phyloP scores from a whole-genome alignment of 2,329 filamentous ascomycete genomes.

The Xylariaceae sp. region DNA sequence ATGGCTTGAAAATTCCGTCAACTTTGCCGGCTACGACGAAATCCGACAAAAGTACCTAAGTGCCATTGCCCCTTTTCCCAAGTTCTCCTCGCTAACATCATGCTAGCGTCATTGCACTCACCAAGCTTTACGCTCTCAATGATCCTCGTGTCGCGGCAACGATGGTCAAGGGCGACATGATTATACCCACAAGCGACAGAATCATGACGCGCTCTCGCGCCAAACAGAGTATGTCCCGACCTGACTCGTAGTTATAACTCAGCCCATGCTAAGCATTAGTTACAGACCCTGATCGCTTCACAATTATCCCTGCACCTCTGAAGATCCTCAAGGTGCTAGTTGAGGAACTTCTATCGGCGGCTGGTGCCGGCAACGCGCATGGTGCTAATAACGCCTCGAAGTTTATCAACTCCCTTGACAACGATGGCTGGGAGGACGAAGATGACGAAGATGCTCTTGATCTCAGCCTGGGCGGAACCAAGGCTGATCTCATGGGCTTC shows the following conservation, averaged over 20 bases:
- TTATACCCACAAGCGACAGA: conserved; percentile 69
- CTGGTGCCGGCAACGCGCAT: conserved; percentile 57
- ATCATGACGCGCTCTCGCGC: conserved; percentile 95
- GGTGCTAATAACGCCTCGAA: conserved; percentile 58
- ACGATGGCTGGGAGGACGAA: conserved; percentile 91
- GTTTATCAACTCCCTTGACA: conserved; percentile 58
- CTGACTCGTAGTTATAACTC: conserved; percentile 11
- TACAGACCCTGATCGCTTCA: conserved; percentile 81
- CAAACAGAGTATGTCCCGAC: conserved; percentile 59
- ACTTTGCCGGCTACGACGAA: conserved; percentile 96
- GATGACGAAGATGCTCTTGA: conserved; percentile 74
- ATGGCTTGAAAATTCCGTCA: conserved; percentile 95
- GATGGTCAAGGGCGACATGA: conserved; percentile 84
- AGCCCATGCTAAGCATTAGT: conserved; percentile 26
- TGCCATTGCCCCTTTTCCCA: too few relatives aligned
- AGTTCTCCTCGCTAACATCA: conserved; percentile 29
- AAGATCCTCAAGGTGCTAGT: conserved; percentile 97
- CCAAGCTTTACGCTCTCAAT: conserved; percentile 82
- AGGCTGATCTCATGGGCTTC: conserved; percentile 75
- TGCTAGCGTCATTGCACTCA: conserved; percentile 77
- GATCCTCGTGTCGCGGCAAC: conserved; percentile 74
- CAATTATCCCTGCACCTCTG: conserved; percentile 76
- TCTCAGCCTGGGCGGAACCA: conserved; percentile 62
- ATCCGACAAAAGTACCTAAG: conserved; percentile 85
- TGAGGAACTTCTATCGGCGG: conserved; percentile 80